Conservation (phyloP, 2,329 filamentous ascomycete species). For the Fusarium sp. region DNA sequence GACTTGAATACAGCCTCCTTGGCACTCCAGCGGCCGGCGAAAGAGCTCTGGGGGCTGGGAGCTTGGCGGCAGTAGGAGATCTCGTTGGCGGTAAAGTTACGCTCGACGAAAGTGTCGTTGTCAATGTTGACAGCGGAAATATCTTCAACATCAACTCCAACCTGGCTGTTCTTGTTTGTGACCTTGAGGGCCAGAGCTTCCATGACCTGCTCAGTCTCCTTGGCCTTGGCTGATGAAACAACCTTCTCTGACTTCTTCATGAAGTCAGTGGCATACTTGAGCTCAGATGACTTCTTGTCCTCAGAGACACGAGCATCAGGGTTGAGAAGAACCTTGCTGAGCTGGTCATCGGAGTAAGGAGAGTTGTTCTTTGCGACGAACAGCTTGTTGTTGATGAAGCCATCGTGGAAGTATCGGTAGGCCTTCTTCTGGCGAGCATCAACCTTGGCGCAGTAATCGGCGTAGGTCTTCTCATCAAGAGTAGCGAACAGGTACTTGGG, state of each 20-base stretch:
- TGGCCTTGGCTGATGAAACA: slow-evolving; percentile 57
- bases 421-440: slow-evolving; percentile 96
- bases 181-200: slow-evolving; percentile 77
- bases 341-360: slow-evolving; percentile 89
- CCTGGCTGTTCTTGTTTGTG: slow-evolving; percentile 70
- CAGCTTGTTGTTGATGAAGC: slow-evolving; percentile 95
- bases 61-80: slow-evolving; percentile 86
- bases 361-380: slow-evolving; percentile 95
- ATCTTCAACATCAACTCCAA: slow-evolving; percentile 94
- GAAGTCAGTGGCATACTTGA: slow-evolving; percentile 76
- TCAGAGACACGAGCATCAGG: slow-evolving; percentile 85
- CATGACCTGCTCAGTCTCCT: slow-evolving; percentile 78
- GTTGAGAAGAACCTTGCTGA: slow-evolving; percentile 90
- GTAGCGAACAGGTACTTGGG: slow-evolving; percentile 94
- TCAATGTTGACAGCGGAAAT: slow-evolving; percentile 88
- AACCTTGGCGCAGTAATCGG: slow-evolving; percentile 86
- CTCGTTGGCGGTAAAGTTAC: slow-evolving; percentile 90
- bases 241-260: slow-evolving; percentile 71
- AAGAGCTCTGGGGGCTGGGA: slow-evolving; percentile 84
- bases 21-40: slow-evolving; percentile 94
- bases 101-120: slow-evolving; percentile 92
- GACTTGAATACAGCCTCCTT: slow-evolving; percentile 99
- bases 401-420: slow-evolving; percentile 98
- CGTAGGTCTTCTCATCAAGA: slow-evolving; percentile 87
- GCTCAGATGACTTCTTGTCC: slow-evolving; percentile 86